A percentile compares a stretch with the other conserved stretches of the same genome.
phyloP scores from a whole-genome alignment of 495 filamentous ascomycete genomes.

The Trichodelitschia bisporula region DNA sequence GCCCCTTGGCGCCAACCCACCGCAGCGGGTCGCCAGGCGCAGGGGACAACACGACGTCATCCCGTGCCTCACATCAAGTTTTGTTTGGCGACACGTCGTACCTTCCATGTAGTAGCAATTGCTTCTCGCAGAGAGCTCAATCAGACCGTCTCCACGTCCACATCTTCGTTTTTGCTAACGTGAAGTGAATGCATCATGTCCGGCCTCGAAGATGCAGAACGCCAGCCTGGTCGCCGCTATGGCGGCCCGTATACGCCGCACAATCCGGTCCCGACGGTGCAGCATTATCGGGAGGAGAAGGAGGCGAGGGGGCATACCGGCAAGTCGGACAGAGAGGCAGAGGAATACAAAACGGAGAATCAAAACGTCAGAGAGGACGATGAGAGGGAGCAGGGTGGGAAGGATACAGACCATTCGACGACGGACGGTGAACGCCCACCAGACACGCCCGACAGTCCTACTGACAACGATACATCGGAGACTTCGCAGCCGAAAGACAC shows the following conservation, averaged over 20 bases:
- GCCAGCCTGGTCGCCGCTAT: conserved; percentile 20
- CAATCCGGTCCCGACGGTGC: conserved; percentile 38
- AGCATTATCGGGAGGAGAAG: conserved; percentile 31
- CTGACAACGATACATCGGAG: conserved; percentile 34
- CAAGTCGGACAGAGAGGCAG: conserved; percentile 3
- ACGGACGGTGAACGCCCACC: conserved; percentile 19
- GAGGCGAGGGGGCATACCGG: conserved; percentile 18
- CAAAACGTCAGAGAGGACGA: conserved; percentile 9
- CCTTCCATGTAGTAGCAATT: no score
- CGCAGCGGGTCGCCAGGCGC: no score
- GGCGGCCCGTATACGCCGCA: conserved; percentile 26
- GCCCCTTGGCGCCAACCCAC: no score
- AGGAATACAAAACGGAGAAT: conserved; percentile 9
- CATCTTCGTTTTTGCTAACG: no score
- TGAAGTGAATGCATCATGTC: no score
- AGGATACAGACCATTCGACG: conserved; percentile 9
- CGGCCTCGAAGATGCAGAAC: conserved; percentile 20
- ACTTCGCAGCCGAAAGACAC: conserved; percentile 23
- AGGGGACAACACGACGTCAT: no score
- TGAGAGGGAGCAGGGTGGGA: conserved; percentile 1
- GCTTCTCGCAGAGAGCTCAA: no score
- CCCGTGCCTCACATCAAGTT: no score
- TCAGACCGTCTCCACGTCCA: no score
- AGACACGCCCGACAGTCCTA: no score
- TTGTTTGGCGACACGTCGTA: no score